phyloP scores from a whole-genome alignment of 768 basidiomycete genomes.

The Tylopilus sp. region DNA sequence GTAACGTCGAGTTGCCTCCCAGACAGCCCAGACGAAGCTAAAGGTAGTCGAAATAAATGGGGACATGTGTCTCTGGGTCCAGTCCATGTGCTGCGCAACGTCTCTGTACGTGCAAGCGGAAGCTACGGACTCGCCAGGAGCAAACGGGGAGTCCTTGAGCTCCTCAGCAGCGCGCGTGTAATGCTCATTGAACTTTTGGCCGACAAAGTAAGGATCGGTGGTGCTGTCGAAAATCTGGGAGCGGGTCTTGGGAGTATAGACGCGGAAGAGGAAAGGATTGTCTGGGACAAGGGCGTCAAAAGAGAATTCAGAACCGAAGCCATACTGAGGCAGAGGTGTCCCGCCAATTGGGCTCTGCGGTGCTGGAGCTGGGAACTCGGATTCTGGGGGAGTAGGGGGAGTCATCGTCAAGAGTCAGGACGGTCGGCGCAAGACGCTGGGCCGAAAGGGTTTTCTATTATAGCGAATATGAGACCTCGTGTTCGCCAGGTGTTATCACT shows the following conservation, averaged over 20 bases:
- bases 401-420: conserved; percentile 23
- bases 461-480: conserved; percentile 22
- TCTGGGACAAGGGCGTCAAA: conserved; percentile 58
- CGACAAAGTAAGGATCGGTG: conserved; percentile 64
- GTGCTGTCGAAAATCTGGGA: conserved; percentile 48
- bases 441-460: conserved; percentile 28
- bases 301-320: conserved; percentile 60
- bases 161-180: conserved; percentile 36
- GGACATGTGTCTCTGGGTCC: conserved; percentile 70
- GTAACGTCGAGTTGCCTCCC: conserved; percentile 78
- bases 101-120: conserved; percentile 51
- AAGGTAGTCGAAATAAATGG: conserved; percentile 74
- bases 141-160: conserved; percentile 32
- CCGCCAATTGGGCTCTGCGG: conserved; percentile 21
- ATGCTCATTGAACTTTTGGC: conserved; percentile 56
- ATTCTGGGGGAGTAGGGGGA: conserved; percentile 14
- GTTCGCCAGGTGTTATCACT: conserved; percentile 32
- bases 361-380: conserved; percentile 12
- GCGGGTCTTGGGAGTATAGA: conserved; percentile 68
- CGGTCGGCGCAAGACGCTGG: conserved; percentile 5
- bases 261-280: conserved; percentile 77
- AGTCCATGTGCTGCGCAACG: conserved; percentile 68
- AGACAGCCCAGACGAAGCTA: conserved; percentile 78
- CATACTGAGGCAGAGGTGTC: conserved; percentile 61
- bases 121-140: conserved; percentile 29